A percentile compares a stretch with the other conserved stretches of the same genome.
phyloP scores from a whole-genome alignment of 176 grass and related monocot species.

The Luzula sylvatica region DNA sequence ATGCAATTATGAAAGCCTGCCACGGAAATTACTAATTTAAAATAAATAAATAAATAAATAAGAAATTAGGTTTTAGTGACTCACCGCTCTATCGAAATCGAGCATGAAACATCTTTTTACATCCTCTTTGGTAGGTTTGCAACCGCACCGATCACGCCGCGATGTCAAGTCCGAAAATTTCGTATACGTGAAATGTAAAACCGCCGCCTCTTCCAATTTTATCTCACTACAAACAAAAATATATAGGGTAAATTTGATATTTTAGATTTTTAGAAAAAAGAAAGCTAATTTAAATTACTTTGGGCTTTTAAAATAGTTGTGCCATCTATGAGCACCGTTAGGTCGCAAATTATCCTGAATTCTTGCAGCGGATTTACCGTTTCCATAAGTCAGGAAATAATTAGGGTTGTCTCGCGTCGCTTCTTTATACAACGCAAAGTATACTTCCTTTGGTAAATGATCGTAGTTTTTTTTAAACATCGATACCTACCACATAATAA shows the following conservation, averaged over 20 bases:
- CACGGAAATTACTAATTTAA: not conserved
- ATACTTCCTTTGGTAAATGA: conserved; percentile 90
- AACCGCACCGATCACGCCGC: conserved; percentile 89
- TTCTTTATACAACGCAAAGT: conserved; percentile 93
- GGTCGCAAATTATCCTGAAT: conserved; percentile 83
- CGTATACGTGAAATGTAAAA: conserved; percentile 90
- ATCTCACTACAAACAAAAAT: conserved; percentile 48
- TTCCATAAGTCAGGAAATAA: conserved; percentile 94
- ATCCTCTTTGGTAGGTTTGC: conserved; percentile 93
- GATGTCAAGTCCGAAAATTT: conserved; percentile 98
- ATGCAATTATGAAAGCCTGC: conserved; percentile 98
- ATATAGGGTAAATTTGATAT: too few species aligned
- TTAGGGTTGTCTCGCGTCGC: conserved; percentile 89
- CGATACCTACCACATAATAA: conserved; percentile 60
- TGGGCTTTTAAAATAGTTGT: conserved; percentile 77
- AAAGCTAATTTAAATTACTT: conserved; percentile 46
- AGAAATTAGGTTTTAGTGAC: conserved; percentile 17
- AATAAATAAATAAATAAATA: not conserved
- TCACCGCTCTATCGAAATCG: conserved; percentile 92
- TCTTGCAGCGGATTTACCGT: conserved; percentile 94
- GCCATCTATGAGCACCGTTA: conserved; percentile 95
- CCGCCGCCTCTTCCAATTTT: conserved; percentile 91
- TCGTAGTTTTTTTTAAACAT: conserved; percentile 99
- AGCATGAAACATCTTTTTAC: conserved; percentile 99
- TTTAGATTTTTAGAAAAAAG: not conserved